Evolutionary conservation across 2,329 filamentous ascomycete species (phyloP), one percentile per base, ranked within the genome.

Genomic region (Blastomyces parvus): DNA sequence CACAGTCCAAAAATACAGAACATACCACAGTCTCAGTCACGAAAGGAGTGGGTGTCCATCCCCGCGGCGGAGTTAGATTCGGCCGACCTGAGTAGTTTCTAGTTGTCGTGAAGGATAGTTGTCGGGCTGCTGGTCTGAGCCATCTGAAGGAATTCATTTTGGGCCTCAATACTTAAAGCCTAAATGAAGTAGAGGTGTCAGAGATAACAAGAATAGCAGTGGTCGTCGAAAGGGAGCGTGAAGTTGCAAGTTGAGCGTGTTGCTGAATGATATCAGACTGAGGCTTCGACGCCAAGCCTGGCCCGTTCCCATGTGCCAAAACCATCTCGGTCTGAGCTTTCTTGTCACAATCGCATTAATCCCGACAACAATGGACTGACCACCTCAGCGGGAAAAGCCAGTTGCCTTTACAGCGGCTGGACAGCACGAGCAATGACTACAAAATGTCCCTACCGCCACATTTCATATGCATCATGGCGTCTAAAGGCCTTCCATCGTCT

Each of bases 1-100:
- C 36, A 27, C 50, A 25, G 5, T 44, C 9, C 33, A n/a, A 48
- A 33, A 36, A 46, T 36, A 22, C n/a, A 44, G 71, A 77, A 85
- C 75, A 68, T 77, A 83, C 81, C 68, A 82, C 77, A 62, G 81
- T 82, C 74, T 83, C 81, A 14, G 81, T 83, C 62, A 83, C 79
- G 62, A 79, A 81, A 25, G 81, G 81, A 40, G 81, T 82, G n/a
- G 81, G 81, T 27, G 76, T 79, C 79, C 78, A 80, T 59, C 70
- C 74, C 66, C 73, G 75, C 67, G 76, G 73, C 59, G 77, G 72
- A 66, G 46, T 33, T 50, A 61, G 62, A 55, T 48, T 63, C 27
- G 65, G 56, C 22, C 55, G 60, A 46, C 36, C 64, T 36, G 65
- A 63, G 50, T 65, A 65, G 61, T 59, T 63, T 52, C 65, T 61